Evolutionary conservation across 2,329 filamentous ascomycete genomes (phyloP), one percentile per base, ranked within the genome.

Genomic region (Claviceps pazoutovae): DNA sequence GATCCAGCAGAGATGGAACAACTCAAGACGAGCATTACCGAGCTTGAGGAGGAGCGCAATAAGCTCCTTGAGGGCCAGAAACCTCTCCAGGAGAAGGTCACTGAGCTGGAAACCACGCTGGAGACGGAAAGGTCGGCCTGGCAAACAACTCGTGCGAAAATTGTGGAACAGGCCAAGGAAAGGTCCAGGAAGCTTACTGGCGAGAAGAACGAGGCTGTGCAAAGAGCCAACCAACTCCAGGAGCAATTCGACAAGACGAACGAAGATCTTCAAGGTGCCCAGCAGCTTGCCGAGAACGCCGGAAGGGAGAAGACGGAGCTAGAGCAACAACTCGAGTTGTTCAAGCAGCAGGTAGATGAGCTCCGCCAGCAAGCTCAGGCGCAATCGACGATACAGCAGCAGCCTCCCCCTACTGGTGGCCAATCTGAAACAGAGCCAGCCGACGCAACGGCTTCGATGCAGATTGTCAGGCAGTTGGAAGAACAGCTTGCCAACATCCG

Each of bases 1-100:
- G 93, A 98, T 63, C 91, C 93, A 44, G 88, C 87, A 3, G 91
- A 97, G 62, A 79, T 96, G 64, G 91, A 97, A 60, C 83, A 85
- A 54, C 76, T 98, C 53, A 95, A 93, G 71, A 81, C 86, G 62
- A 83, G 83, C 54, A 79, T 96, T 50, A 71, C 80, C 6, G 71
- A 70, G 1, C 69, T 90, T 11, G 76, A 88, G 63, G 70, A 73
- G 34, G 84, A 90, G 62, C 77, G 82, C 7, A 76, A 85, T 57
- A 59, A 72, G 2, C 66, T 80, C 46, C 77, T 73, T 60, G 66
- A 71, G 54, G 68, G 69, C 5, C 74, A 76, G 53, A 63, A 71
- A 39, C 70, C 75, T 9, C 67, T 83, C n/a, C 73, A 74, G 56
- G 69, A 73, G 23, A 76, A 74, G 63, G 62, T 82, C 21, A 64